Evolutionary conservation across 345 rosid genomes (phyloP).

Genomic region (Triadica sebifera): DNA sequence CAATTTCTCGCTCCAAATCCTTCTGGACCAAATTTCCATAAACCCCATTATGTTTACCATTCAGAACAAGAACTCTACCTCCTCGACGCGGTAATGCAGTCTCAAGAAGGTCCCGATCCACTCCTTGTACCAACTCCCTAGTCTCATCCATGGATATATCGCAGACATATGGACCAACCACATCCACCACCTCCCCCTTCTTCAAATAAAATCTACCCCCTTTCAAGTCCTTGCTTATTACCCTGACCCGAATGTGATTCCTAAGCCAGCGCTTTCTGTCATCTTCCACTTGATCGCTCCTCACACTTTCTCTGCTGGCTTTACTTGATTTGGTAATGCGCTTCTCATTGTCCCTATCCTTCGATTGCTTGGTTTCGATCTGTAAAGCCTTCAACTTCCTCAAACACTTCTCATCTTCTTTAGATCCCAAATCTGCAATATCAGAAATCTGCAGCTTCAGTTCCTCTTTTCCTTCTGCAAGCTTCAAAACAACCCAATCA

Average conservation of each 20-base stretch:
- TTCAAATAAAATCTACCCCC: constrained; percentile 73
- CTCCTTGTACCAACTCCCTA: constrained; percentile 66
- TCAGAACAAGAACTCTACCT: constrained; percentile 61
- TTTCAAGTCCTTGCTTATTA: constrained; percentile 62
- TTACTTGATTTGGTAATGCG: neutral
- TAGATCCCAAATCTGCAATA: constrained; percentile 63
- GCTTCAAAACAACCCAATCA: constrained; percentile 41
- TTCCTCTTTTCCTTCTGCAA: constrained; percentile 41
- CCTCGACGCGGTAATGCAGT: constrained; percentile 80
- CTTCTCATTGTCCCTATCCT: constrained; percentile 25
- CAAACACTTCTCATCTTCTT: constrained; percentile 62
- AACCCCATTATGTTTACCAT: constrained; percentile 64
- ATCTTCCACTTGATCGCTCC: constrained; percentile 20
- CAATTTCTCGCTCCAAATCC: constrained; percentile 63
- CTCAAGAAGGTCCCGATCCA: constrained; percentile 77
- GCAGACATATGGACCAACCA: constrained; percentile 65
- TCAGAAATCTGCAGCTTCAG: constrained; percentile 43
- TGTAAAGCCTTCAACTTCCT: constrained; percentile 47
- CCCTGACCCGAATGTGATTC: constrained; percentile 69
- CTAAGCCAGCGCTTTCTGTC: constrained; percentile 50
- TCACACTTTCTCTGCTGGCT: constrained; percentile 21
- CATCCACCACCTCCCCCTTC: constrained; percentile 82
- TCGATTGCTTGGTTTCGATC: constrained; percentile 18
- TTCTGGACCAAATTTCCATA: constrained; percentile 70
- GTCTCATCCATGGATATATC: constrained; percentile 72